phyloP scores from a whole-genome alignment of 495 filamentous ascomycete species.

The Penicillium paradoxum region DNA sequence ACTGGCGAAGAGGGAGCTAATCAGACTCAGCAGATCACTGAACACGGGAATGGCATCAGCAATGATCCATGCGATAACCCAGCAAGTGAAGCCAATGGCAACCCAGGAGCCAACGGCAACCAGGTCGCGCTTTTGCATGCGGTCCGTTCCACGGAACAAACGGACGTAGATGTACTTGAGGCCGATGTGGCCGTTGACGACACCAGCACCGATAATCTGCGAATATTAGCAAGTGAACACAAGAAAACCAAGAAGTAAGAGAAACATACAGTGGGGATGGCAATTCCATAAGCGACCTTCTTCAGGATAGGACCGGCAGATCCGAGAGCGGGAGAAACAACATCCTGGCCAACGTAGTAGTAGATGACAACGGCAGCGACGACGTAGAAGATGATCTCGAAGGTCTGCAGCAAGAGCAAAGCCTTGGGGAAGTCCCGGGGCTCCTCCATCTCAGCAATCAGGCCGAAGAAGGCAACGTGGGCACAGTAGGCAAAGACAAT shows the following conservation, averaged over 20 bases:
- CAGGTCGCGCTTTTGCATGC: slow-evolving; percentile 53
- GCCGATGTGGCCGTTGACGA: slow-evolving; percentile 58
- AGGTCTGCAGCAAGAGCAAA: slow-evolving; percentile 54
- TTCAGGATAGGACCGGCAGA: slow-evolving; percentile 56
- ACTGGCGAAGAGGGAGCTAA: slow-evolving; percentile 31
- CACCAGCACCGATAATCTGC: slow-evolving; percentile 31
- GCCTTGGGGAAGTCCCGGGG: slow-evolving; percentile 61
- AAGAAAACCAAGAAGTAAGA: background rate
- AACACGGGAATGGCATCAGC: slow-evolving; percentile 71
- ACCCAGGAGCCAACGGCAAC: slow-evolving; percentile 49
- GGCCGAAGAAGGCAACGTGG: slow-evolving; percentile 65
- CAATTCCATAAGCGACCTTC: slow-evolving; percentile 70
- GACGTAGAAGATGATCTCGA: slow-evolving; percentile 60
- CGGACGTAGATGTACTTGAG: slow-evolving; percentile 62
- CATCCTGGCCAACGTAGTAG: slow-evolving; percentile 58
- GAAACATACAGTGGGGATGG: slow-evolving; percentile 54
- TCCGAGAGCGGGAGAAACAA: slow-evolving; percentile 65
- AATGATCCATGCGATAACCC: slow-evolving; percentile 65
- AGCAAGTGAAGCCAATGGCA: slow-evolving; percentile 49
- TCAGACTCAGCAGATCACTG: slow-evolving; percentile 54
- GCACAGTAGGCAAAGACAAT: slow-evolving; percentile 39
- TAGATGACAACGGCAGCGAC: slow-evolving; percentile 52
- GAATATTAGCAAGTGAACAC: slow-evolving; percentile 11
- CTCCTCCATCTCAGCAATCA: slow-evolving; percentile 69
- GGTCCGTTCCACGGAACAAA: slow-evolving; percentile 50